Evolutionary conservation across 208 protist species (phyloP).

Genomic region (Histomonas meleagridis): DNA sequence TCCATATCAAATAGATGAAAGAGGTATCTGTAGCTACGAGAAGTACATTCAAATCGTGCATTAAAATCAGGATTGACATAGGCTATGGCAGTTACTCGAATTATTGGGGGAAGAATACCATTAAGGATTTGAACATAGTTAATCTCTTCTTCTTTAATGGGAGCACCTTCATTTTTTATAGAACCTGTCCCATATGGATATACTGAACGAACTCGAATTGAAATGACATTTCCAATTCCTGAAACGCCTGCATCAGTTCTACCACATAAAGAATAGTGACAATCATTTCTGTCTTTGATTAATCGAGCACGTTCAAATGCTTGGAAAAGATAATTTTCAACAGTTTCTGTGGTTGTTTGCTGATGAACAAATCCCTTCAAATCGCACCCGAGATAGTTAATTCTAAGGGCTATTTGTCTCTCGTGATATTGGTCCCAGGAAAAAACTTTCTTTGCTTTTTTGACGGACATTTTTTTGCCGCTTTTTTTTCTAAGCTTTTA

Average conservation of each 20-base stretch:
- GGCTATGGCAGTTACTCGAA: neutral
- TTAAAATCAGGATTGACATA: slow-evolving; percentile 33
- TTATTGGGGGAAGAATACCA: neutral
- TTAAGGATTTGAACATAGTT: slow-evolving; percentile 18
- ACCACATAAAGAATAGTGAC: slow-evolving; percentile 5
- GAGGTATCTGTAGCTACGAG: neutral
- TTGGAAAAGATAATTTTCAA: neutral
- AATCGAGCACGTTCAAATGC: neutral
- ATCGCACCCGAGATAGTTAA: neutral
- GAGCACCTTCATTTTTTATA: neutral
- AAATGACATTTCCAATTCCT: slow-evolving; percentile 29
- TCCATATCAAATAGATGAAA: slow-evolving; percentile 23
- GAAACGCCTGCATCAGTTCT: slow-evolving; percentile 3
- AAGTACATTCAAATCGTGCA: neutral
- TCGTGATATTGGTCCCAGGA: slow-evolving; percentile 22
- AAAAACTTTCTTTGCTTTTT: slow-evolving; percentile 14
- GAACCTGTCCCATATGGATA: neutral
- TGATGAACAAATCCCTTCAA: slow-evolving; percentile 14
- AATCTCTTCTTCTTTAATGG: neutral
- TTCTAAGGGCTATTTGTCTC: neutral
- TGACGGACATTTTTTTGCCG: too few relatives aligned
- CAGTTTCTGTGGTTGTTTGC: neutral
- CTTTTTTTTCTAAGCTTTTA: too few relatives aligned
- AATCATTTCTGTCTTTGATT: neutral
- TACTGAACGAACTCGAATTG: neutral